Evolutionary conservation across 2,329 filamentous ascomycete genomes (phyloP).

Genomic region (Hymenotorrendiella dingleyae): DNA sequence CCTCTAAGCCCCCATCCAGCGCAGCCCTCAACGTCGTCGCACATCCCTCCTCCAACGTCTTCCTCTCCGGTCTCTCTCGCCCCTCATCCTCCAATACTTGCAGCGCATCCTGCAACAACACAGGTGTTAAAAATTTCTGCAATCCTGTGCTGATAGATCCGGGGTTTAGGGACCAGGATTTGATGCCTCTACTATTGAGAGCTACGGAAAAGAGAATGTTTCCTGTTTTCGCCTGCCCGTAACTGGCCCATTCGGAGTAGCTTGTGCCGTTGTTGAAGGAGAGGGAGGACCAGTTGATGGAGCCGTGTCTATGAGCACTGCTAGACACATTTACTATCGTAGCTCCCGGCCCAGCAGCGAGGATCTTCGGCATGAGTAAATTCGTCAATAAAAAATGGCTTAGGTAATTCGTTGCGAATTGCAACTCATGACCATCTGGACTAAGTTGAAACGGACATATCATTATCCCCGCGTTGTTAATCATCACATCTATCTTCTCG

Average conservation of each 20-base stretch:
- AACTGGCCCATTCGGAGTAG: conserved; percentile 32
- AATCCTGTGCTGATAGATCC: conserved; percentile 14
- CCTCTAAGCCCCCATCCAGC: conserved; percentile 32
- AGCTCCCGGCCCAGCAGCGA: conserved; percentile 2
- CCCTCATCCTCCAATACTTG: neutral
- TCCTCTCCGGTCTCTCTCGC: conserved; percentile 4
- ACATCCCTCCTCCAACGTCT: conserved; percentile 11
- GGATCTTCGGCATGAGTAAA: conserved; percentile 32
- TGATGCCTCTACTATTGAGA: conserved; percentile 20
- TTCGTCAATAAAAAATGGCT: conserved; percentile 48
- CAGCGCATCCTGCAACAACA: conserved; percentile 1
- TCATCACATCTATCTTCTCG: conserved; percentile 34
- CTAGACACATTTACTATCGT: conserved; percentile 26
- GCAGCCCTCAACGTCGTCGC: conserved; percentile 34
- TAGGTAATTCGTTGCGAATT: conserved; percentile 49
- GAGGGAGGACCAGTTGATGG: conserved; percentile 31
- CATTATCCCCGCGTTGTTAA: conserved; percentile 35
- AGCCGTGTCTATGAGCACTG: conserved; percentile 31
- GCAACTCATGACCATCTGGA: conserved; percentile 43
- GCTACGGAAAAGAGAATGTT: conserved; percentile 32
- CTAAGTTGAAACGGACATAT: conserved; percentile 17
- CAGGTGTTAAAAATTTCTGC: conserved; percentile 6
- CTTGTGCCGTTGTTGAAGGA: conserved; percentile 19
- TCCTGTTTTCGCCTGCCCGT: conserved; percentile 33
- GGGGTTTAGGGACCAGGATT: conserved; percentile 29